Percentiles rank a stretch among this genome's conserved stretches.
Evolutionary conservation across 345 rosid genomes (phyloP).

Genomic region (Eucalyptus lansdowneana): DNA sequence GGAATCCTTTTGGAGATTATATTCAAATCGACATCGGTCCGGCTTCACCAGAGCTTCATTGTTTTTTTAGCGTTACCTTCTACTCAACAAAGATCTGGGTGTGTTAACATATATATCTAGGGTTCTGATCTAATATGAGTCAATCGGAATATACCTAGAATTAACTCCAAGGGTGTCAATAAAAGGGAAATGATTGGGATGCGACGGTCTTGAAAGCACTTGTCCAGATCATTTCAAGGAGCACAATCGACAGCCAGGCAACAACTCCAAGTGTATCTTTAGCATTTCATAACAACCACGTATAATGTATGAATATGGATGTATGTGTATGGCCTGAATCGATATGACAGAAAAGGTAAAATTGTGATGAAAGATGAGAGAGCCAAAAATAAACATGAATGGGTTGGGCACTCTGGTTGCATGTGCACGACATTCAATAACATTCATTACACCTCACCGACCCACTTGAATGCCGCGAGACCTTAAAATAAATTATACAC

Average conservation of each 20-base stretch:
- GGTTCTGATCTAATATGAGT: not conserved
- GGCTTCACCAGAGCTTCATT: not conserved
- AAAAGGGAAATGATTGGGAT: not conserved
- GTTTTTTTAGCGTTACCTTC: not conserved
- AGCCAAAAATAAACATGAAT: not conserved
- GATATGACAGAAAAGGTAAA: not conserved
- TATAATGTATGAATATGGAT: not conserved
- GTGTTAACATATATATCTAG: not conserved
- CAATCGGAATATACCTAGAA: not conserved
- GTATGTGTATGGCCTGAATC: not conserved
- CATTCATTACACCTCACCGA: not conserved
- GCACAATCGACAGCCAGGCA: not conserved
- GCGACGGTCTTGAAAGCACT: not conserved
- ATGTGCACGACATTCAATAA: not conserved
- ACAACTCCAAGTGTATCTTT: not conserved
- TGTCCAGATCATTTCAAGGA: not conserved
- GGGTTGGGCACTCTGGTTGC: not conserved
- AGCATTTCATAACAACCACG: not conserved
- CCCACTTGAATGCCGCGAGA: not conserved
- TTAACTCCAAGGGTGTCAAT: not conserved
- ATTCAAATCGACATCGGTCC: not conserved
- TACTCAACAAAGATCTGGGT: not conserved
- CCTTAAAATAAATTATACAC: not conserved
- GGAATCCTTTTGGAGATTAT: not conserved
- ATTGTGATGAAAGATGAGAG: not conserved